Conservation (phyloP, 1,139 yeast genomes). For the Geotrichum bryndzae region DNA sequence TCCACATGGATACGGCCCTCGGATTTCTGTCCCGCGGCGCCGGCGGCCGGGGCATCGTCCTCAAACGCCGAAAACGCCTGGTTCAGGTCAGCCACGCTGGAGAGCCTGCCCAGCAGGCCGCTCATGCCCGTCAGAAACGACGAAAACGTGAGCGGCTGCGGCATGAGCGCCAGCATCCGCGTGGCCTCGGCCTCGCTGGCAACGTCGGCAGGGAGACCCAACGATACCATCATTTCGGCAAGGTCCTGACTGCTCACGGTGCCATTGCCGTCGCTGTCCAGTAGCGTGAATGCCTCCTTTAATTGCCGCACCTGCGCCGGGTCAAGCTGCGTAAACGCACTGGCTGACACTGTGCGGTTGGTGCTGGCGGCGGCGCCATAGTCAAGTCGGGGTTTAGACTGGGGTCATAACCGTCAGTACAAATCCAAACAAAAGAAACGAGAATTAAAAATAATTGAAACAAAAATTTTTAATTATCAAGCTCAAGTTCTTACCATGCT, state of each 20-base stretch:
- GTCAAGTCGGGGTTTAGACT: constrained; percentile 9
- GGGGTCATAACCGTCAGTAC: not conserved
- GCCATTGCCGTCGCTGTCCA: constrained; percentile 86
- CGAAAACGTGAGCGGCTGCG: constrained; percentile 61
- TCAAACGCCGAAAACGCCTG: constrained; percentile 61
- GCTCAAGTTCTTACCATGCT: too few species aligned
- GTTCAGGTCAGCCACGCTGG: constrained; percentile 53
- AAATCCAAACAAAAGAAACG: too few species aligned
- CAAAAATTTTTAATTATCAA: not conserved
- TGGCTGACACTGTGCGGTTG: constrained; percentile 26
- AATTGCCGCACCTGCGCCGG: constrained; percentile 40
- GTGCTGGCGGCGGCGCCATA: constrained; percentile 1
- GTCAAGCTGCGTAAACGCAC: constrained; percentile 35
- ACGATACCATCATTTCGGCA: constrained; percentile 48
- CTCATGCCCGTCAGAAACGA: constrained; percentile 67
- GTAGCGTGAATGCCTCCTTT: constrained; percentile 51
- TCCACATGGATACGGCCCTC: constrained; percentile 43
- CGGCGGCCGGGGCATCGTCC: constrained; percentile 27
- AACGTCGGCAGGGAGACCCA: constrained; percentile 39
- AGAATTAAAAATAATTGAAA: too few species aligned
- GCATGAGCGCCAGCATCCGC: constrained; percentile 46
- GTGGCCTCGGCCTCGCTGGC: constrained; percentile 39
- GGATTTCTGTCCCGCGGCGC: not conserved
- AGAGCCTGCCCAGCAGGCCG: constrained; percentile 49
- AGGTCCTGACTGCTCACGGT: constrained; percentile 56